Conservation (phyloP, 805 yeast genomes). For the Kodamaea kaohsiungensis region DNA sequence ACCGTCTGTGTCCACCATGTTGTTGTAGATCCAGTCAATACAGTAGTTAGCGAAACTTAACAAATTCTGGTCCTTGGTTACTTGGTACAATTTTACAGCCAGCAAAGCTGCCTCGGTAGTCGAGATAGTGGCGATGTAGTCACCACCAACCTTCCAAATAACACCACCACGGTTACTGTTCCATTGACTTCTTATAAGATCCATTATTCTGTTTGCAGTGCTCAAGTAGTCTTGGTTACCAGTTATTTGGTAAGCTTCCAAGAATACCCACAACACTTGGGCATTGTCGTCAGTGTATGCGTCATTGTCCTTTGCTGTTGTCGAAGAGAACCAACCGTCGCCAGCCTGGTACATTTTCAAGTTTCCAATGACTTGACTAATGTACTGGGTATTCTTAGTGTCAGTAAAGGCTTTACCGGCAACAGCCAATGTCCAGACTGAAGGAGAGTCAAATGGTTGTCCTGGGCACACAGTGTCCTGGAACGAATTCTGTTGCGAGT, state of each 20-base stretch:
- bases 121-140: conserved; percentile 16
- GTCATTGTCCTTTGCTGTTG: conserved; percentile 12
- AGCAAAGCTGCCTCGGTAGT: conserved; percentile 17
- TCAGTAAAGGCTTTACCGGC: conserved; percentile 15
- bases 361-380: conserved; percentile 7
- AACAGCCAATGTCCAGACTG: conserved; percentile 17
- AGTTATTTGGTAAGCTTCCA: conserved; percentile 13
- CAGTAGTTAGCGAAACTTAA: conserved; percentile 12
- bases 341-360: conserved; percentile 10
- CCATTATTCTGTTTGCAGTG: conserved; percentile 10
- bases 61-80: conserved; percentile 5
- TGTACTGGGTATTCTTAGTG: conserved; percentile 1
- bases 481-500: conserved; percentile 11
- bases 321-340: conserved; percentile 15
- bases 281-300: conserved; percentile 17
- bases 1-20: conserved; percentile 14
- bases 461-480: conserved; percentile 9
- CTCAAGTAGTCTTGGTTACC: conserved; percentile 9
- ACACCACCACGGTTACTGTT: conserved; percentile 13
- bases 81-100: conserved; percentile 13
- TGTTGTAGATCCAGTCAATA: conserved; percentile 12
- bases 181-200: conserved; percentile 11
- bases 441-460: conserved; percentile 8
- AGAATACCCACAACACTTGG: conserved; percentile 16
- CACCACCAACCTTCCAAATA: conserved; percentile 12